These are phyloP conservation scores for Botrytis medusae DNA, from an alignment of 2,329 filamentous ascomycete genomes.

Conservation along the genomic window DNA sequence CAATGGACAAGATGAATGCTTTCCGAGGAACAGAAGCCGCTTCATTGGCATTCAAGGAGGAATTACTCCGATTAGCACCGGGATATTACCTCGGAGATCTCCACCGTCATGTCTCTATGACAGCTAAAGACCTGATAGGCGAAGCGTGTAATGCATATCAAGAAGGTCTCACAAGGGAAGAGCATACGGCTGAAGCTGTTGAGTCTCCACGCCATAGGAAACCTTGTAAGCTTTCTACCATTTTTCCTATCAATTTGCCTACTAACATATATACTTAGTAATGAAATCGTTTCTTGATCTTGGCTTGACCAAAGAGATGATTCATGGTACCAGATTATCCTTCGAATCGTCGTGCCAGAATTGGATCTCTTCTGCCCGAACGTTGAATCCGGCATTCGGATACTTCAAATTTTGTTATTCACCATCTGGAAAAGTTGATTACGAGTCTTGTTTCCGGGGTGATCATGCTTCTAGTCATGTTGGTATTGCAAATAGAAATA, in stretches of 20 bases:
- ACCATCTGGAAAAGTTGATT: not conserved
- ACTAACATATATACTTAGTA: not conserved
- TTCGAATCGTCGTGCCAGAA: not conserved
- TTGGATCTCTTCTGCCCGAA: not conserved
- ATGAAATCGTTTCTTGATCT: not conserved
- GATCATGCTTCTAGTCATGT: fast-evolving
- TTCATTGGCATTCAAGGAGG: not conserved
- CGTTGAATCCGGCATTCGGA: not conserved
- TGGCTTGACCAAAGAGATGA: not conserved
- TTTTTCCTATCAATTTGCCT: fast-evolving
- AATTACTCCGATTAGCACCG: not conserved
- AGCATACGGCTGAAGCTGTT: not conserved
- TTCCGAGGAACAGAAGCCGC: not conserved
- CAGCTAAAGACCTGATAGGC: not conserved
- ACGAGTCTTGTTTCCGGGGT: not conserved
- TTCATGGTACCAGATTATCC: not conserved
- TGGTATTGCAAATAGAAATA: fast-evolving
- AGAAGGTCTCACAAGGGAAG: not conserved
- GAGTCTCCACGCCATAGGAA: not conserved
- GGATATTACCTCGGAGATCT: not conserved
- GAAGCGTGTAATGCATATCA: not conserved
- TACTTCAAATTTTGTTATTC: not conserved
- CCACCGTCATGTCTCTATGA: not conserved
- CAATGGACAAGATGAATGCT: not conserved
- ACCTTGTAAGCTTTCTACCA: not conserved